Percentiles rank a stretch among this genome's conserved stretches.
Conservation (phyloP, 495 filamentous ascomycete species). For the Alectoria sarmentosa region DNA sequence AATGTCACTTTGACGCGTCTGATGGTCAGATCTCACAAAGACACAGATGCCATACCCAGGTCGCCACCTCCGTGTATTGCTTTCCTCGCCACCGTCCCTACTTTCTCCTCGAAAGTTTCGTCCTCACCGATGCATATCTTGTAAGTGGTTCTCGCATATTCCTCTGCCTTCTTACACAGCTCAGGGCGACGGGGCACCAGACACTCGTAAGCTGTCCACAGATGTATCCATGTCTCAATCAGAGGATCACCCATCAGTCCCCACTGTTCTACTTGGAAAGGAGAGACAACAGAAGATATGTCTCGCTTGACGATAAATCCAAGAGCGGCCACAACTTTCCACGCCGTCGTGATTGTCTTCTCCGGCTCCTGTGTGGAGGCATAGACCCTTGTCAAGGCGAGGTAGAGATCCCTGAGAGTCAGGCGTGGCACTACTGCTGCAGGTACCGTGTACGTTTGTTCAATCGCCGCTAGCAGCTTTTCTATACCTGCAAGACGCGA, state of each 20-base stretch:
- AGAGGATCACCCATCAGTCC: no score
- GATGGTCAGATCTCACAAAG: not conserved
- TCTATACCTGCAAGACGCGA: constrained; percentile 21
- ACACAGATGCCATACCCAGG: not conserved
- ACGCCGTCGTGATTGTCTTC: no score
- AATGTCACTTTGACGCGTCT: no score
- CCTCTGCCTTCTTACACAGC: constrained; percentile 27
- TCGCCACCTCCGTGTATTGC: not conserved
- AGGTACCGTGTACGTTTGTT: constrained; percentile 30
- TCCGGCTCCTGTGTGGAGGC: no score
- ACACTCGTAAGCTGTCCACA: constrained; percentile 28
- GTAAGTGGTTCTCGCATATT: constrained; percentile 36
- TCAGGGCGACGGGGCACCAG: constrained; percentile 25
- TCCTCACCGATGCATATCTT: constrained; percentile 40
- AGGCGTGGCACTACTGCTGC: constrained; percentile 29
- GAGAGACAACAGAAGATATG: no score
- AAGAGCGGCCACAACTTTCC: no score
- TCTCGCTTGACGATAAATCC: no score
- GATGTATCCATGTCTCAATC: constrained; percentile 34
- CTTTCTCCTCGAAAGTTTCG: constrained; percentile 34
- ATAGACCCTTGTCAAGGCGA: constrained; percentile 26
- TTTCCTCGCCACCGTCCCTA: constrained; percentile 14
- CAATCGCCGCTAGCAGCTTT: constrained; percentile 23
- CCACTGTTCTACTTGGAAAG: no score
- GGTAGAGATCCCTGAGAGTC: constrained; percentile 27